Percentiles rank a stretch among this genome's conserved stretches.
Conservation (phyloP, 169 alveolate species). For the Miamiensis avidus region DNA sequence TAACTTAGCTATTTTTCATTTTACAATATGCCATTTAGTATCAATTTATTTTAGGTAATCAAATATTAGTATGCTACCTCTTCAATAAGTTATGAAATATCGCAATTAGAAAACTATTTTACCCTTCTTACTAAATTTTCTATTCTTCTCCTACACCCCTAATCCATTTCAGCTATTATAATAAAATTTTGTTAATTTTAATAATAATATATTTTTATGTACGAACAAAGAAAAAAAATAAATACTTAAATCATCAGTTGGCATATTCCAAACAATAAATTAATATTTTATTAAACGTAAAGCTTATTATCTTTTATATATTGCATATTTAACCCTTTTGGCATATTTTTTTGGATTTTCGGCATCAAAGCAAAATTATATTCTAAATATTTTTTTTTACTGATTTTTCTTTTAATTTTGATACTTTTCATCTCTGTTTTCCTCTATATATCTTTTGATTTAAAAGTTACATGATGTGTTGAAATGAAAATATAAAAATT, state of each 20-base stretch:
- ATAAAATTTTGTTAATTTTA: constrained; percentile 79
- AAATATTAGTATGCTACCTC: too few relatives aligned
- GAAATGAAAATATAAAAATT: too few relatives aligned
- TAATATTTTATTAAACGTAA: too few relatives aligned
- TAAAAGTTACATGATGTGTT: too few relatives aligned
- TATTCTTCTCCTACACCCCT: constrained; percentile 86
- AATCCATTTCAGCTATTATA: constrained; percentile 87
- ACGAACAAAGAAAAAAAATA: background rate
- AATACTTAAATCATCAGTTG: constrained; percentile 39
- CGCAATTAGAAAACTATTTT: too few relatives aligned
- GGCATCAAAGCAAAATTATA: constrained; percentile 84
- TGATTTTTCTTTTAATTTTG: constrained; percentile 29
- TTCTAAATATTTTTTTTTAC: constrained; percentile 74
- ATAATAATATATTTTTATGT: background rate
- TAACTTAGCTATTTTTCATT: too few relatives aligned
- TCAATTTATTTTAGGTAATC: too few relatives aligned
- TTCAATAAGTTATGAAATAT: too few relatives aligned
- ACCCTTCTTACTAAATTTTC: too few relatives aligned
- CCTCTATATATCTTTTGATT: too few relatives aligned
- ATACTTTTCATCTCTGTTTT: constrained; percentile 8
- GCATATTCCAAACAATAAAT: too few relatives aligned
- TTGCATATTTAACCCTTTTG: constrained; percentile 83
- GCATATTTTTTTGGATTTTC: constrained; percentile 89
- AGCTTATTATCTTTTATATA: constrained; percentile 85
- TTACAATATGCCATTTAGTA: too few relatives aligned